Percentiles rank a stretch among this genome's conserved stretches.
Conservation (phyloP, 78 protist genomes). For the Isochrysis galbana region DNA sequence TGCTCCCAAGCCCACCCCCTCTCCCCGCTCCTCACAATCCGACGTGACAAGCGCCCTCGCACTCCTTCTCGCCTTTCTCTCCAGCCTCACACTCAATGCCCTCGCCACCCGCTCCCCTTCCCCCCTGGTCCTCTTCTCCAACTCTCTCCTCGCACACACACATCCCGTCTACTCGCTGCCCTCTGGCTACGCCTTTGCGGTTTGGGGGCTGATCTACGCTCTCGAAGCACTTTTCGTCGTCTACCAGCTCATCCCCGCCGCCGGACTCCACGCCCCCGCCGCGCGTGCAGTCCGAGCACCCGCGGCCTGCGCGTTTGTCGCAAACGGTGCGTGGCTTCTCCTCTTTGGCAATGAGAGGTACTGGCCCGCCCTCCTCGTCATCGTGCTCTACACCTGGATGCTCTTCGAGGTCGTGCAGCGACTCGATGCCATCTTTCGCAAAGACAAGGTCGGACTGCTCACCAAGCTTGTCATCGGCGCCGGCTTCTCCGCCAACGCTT, state of each 20-base stretch:
- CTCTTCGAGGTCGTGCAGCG: not conserved
- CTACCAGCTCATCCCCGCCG: not conserved
- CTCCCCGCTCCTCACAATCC: too few relatives aligned
- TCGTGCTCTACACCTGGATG: not conserved
- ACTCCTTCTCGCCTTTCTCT: too few relatives aligned
- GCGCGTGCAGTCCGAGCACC: not conserved
- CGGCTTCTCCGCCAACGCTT: not conserved
- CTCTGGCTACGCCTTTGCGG: not conserved
- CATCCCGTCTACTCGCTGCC: not conserved
- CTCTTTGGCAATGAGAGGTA: not conserved
- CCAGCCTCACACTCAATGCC: too few relatives aligned
- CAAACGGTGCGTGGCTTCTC: not conserved
- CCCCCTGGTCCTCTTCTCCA: not conserved
- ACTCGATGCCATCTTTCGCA: not conserved
- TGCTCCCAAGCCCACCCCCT: too few relatives aligned
- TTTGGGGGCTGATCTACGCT: not conserved
- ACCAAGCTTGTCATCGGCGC: not conserved
- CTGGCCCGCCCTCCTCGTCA: not conserved
- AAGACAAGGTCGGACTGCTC: not conserved
- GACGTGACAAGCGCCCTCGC: too few relatives aligned
- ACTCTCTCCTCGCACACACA: not conserved
- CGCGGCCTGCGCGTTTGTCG: not conserved
- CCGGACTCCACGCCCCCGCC: not conserved
- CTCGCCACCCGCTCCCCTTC: too few relatives aligned
- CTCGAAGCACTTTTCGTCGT: not conserved